These are phyloP conservation scores for Nicotiana paniculata DNA, from an alignment of 257 asterid species.

Conservation along the genomic window DNA sequence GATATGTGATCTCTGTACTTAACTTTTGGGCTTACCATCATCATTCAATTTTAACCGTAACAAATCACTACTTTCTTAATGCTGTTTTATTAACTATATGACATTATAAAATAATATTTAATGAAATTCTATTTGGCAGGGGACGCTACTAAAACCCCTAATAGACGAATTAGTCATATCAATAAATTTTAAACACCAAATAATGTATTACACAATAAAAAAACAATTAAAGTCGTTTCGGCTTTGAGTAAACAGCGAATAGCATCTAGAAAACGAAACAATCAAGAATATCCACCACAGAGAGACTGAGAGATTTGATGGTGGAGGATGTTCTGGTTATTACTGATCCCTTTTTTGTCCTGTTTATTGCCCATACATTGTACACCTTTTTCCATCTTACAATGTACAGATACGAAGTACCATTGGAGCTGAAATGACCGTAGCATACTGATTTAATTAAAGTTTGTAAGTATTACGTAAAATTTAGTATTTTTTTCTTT, in stretches of 20 bases:
- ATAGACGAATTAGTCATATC: too few species aligned
- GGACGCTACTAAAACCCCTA: too few species aligned
- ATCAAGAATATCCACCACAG: not conserved
- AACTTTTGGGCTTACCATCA: not conserved
- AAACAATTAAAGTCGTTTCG: not conserved
- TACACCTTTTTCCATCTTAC: not conserved
- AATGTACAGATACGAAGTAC: not conserved
- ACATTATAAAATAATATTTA: too few species aligned
- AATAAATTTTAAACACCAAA: too few species aligned
- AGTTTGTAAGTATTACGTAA: too few species aligned
- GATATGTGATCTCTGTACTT: not conserved
- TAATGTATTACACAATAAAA: too few species aligned
- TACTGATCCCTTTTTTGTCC: too few species aligned
- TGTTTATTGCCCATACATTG: not conserved
- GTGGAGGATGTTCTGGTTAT: too few species aligned
- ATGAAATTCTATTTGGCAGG: too few species aligned
- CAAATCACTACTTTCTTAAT: not conserved
- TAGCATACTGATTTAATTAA: not conserved
- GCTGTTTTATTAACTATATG: not conserved
- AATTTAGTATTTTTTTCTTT: too few species aligned
- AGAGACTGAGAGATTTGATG: too few species aligned
- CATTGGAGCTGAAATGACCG: not conserved
- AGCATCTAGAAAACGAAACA: not conserved
- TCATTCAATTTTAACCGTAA: not conserved
- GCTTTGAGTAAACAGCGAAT: not conserved